Evolutionary conservation across 1,284 basidiomycete genomes (phyloP).

Genomic region (Rhizopogon hawkerae): DNA sequence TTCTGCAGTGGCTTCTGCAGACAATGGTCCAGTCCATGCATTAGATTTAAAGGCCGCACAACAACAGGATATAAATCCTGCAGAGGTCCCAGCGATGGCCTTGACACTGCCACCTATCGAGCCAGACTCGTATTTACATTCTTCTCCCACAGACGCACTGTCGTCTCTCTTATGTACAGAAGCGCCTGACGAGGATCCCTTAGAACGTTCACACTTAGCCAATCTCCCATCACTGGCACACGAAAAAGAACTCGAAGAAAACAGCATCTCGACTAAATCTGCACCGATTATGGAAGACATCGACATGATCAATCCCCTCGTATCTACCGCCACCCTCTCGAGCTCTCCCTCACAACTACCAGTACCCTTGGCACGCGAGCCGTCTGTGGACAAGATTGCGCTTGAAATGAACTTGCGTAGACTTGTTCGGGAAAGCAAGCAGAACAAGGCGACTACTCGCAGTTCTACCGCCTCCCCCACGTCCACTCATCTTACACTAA

Average conservation of each 20-base stretch:
- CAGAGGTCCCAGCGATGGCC: background rate
- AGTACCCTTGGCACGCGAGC: background rate
- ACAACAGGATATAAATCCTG: background rate
- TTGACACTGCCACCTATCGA: background rate
- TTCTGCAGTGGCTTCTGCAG: background rate
- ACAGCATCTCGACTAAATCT: constrained; percentile 15
- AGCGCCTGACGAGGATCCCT: background rate
- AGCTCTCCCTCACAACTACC: background rate
- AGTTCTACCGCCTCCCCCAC: background rate
- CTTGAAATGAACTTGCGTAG: constrained; percentile 35
- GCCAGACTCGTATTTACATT: background rate
- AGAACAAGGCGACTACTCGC: constrained; percentile 17
- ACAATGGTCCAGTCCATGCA: background rate
- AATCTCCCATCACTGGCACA: constrained; percentile 17
- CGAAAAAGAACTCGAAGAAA: constrained; percentile 32
- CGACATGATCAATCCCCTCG: background rate
- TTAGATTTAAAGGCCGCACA: background rate
- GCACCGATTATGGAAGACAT: background rate
- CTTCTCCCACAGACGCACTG: background rate
- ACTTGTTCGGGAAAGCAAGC: constrained; percentile 35
- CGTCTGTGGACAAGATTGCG: constrained; percentile 6
- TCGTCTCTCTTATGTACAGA: background rate
- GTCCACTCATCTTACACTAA: constrained; percentile 4
- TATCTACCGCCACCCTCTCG: background rate
- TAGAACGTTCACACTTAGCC: background rate